Conservation (phyloP, 208 protist genomes). For the Paratrypanosoma confusum region DNA sequence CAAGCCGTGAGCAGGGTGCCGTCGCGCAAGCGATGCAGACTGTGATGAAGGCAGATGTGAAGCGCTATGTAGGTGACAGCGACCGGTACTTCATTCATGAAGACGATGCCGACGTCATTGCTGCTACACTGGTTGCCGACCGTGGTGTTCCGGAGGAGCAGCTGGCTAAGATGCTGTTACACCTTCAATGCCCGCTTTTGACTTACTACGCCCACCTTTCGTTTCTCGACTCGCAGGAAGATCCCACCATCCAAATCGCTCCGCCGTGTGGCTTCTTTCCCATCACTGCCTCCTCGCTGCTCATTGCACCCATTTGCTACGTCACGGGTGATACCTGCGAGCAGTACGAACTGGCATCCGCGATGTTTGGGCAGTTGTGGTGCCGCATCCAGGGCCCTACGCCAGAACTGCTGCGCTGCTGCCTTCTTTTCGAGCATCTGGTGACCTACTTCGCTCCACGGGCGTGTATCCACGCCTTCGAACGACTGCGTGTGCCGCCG, state of each 20-base stretch:
- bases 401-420: slow-evolving; percentile 73
- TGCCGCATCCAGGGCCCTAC: slow-evolving; percentile 70
- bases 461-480: slow-evolving; percentile 54
- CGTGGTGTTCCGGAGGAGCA: slow-evolving; percentile 41
- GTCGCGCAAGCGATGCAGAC: slow-evolving; percentile 44
- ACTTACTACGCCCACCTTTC: slow-evolving; percentile 54
- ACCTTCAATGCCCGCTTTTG: slow-evolving; percentile 32
- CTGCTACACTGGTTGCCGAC: slow-evolving; percentile 51
- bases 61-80: slow-evolving; percentile 48
- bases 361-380: slow-evolving; percentile 73
- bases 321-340: slow-evolving; percentile 74
- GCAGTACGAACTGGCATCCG: slow-evolving; percentile 62
- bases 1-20: slow-evolving; percentile 26
- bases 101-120: slow-evolving; percentile 54
- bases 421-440: slow-evolving; percentile 64
- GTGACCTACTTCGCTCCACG: slow-evolving; percentile 42
- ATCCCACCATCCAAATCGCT: slow-evolving; percentile 20
- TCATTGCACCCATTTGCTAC: slow-evolving; percentile 72
- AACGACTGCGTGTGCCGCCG: slow-evolving; percentile 39
- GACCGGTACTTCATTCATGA: slow-evolving; percentile 80
- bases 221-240: slow-evolving; percentile 5
- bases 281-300: slow-evolving; percentile 27
- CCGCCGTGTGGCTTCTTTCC: slow-evolving; percentile 52
- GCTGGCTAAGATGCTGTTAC: slow-evolving; percentile 32
- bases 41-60: slow-evolving; percentile 34